A percentile compares a stretch with the other conserved stretches of the same genome.
Evolutionary conservation across 2,329 filamentous ascomycete genomes (phyloP).

Genomic region (Botrytis medusae): DNA sequence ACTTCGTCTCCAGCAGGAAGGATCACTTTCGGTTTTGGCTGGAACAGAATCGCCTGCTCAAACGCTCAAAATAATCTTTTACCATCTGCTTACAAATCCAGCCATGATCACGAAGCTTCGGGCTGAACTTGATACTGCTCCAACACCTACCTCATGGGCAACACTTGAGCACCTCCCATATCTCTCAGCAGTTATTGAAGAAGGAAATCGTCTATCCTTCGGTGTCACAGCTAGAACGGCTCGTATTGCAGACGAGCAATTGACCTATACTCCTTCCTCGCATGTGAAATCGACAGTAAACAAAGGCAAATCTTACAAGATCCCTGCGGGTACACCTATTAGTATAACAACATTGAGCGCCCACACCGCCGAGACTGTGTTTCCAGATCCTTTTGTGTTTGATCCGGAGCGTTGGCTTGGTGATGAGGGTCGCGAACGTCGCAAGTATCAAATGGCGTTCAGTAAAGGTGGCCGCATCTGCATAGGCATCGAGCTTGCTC

Average conservation of each 20-base stretch:
- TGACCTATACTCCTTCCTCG: background rate
- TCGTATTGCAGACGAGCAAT: slow-evolving; percentile 26
- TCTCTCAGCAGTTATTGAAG: slow-evolving; percentile 38
- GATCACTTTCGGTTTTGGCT: background rate
- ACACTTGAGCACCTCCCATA: slow-evolving; percentile 34
- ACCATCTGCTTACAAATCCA: background rate
- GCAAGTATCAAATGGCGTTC: slow-evolving; percentile 30
- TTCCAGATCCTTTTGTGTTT: slow-evolving; percentile 40
- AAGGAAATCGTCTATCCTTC: slow-evolving; percentile 37
- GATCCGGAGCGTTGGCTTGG: slow-evolving; percentile 41
- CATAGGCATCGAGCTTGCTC: slow-evolving; percentile 20
- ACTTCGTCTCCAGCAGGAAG: background rate
- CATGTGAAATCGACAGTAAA: background rate
- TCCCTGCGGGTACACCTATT: background rate
- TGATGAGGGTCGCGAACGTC: slow-evolving; percentile 1
- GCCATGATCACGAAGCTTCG: no score
- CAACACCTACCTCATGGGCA: background rate
- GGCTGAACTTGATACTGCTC: no score
- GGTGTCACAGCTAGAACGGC: slow-evolving; percentile 36
- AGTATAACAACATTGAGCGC: slow-evolving; percentile 40
- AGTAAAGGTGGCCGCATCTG: slow-evolving; percentile 23
- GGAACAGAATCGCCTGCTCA: background rate
- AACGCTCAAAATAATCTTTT: background rate
- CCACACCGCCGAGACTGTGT: slow-evolving; percentile 39
- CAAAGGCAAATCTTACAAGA: background rate